A percentile compares a stretch with the other conserved stretches of the same genome.
Evolutionary conservation across 805 yeast species (phyloP).

Genomic region (Barnettozyma sp.): DNA sequence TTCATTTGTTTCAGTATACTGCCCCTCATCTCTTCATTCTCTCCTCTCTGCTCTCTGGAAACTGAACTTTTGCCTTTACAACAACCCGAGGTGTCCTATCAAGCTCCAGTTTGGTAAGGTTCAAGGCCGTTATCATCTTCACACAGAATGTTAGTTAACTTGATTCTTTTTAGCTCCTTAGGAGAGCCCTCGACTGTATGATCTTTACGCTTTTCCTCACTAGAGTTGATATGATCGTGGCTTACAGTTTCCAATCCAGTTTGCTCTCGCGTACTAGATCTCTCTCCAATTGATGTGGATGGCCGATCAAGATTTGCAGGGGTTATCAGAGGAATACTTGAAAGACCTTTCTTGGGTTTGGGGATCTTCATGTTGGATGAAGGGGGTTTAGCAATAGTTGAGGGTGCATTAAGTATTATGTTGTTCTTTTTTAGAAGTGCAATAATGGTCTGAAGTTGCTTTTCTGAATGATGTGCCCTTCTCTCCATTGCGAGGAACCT

Average conservation of each 20-base stretch:
- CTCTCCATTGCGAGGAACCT: not conserved
- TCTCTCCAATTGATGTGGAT: too few species aligned
- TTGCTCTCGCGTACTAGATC: too few species aligned
- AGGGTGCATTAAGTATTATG: not conserved
- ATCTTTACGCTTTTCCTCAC: not conserved
- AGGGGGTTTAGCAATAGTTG: not conserved
- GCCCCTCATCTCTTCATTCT: too few species aligned
- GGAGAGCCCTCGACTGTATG: not conserved
- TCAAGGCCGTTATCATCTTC: conserved; percentile 4
- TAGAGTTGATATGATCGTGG: too few species aligned
- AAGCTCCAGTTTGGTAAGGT: too few species aligned
- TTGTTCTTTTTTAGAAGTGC: not conserved
- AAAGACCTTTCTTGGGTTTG: not conserved
- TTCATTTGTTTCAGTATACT: too few species aligned
- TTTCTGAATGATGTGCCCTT: not conserved
- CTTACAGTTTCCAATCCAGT: too few species aligned
- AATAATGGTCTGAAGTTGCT: not conserved
- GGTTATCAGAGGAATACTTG: not conserved
- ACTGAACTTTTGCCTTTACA: too few species aligned
- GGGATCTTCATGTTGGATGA: not conserved
- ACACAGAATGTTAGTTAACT: not conserved
- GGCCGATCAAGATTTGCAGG: not conserved
- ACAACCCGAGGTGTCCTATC: too few species aligned
- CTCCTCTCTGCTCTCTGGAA: too few species aligned
- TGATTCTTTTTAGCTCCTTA: conserved; percentile 1